These are phyloP conservation scores for Aureobasidium leucospermi DNA, from an alignment of 2,329 filamentous ascomycete species.

Conservation along the genomic window DNA sequence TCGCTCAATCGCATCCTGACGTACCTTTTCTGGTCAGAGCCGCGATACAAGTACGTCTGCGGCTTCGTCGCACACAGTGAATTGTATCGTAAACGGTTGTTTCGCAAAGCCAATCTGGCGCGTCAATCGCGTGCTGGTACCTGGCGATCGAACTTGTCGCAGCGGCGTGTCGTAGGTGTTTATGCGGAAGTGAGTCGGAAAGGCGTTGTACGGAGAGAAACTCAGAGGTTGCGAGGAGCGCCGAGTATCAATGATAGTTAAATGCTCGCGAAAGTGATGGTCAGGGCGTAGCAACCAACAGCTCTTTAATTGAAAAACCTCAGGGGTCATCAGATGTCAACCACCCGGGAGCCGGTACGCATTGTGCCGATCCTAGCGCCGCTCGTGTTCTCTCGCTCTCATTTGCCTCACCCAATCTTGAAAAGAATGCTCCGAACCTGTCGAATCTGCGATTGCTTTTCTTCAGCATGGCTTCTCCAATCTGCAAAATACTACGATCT, in stretches of 20 bases:
- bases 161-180: neutral
- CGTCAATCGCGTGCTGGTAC: conserved; percentile 6
- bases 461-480: too few relatives aligned
- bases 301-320: conserved; percentile 4
- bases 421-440: neutral
- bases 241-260: conserved; percentile 6
- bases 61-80: neutral
- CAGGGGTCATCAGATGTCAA: conserved; percentile 10
- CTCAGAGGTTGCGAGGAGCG: neutral
- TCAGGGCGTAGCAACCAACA: conserved; percentile 10
- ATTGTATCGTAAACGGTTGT: conserved; percentile 2
- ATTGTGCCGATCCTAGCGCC: conserved; percentile 5
- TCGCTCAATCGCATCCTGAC: neutral
- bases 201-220: neutral
- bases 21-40: neutral
- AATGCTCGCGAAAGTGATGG: conserved; percentile 6
- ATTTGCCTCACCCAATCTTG: neutral
- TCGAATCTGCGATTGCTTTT: neutral
- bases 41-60: neutral
- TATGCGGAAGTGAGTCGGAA: neutral
- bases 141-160: neutral
- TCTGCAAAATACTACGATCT: neutral
- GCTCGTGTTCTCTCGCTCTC: neutral
- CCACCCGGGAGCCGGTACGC: neutral
- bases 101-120: conserved; percentile 10